These are phyloP conservation scores for Nephelium lappaceum DNA, from an alignment of 345 rosid species.

Conservation along the genomic window DNA sequence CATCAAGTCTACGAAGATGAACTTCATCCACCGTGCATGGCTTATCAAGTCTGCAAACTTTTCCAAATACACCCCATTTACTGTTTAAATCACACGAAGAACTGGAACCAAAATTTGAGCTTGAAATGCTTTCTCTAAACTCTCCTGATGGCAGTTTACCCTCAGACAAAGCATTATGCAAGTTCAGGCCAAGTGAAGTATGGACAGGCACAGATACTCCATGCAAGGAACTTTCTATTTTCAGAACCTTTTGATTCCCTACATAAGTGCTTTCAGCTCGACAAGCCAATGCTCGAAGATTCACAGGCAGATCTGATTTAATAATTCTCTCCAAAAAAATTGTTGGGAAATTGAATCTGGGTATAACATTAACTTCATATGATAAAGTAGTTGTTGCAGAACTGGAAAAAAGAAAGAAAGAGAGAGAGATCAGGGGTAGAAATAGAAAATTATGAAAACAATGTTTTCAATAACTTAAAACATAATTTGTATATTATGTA, in stretches of 20 bases:
- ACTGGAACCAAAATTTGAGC: constrained; percentile 44
- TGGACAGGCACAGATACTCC: constrained; percentile 29
- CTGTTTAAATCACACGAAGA: constrained; percentile 55
- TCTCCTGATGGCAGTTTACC: constrained; percentile 31
- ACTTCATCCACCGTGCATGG: constrained; percentile 92
- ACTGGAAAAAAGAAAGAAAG: constrained; percentile 43
- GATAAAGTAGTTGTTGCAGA: constrained; percentile 61
- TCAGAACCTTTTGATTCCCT: constrained; percentile 42
- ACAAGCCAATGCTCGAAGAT: constrained; percentile 84
- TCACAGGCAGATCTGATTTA: constrained; percentile 92
- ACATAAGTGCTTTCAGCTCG: constrained; percentile 65
- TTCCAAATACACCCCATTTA: constrained; percentile 82
- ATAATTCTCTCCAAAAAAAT: constrained; percentile 93
- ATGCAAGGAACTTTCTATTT: constrained; percentile 32
- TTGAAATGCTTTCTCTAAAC: constrained; percentile 33
- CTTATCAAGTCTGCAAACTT: constrained; percentile 75
- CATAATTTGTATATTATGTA: not conserved
- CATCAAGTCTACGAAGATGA: constrained; percentile 97
- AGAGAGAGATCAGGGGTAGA: not conserved
- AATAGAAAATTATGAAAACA: not conserved
- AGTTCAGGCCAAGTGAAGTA: constrained; percentile 38
- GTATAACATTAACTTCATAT: constrained; percentile 87
- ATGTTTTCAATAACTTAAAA: not conserved
- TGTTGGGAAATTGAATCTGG: constrained; percentile 90
- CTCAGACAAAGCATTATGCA: constrained; percentile 33